Percentiles rank a stretch among this genome's conserved stretches.
Conservation (phyloP, 2,329 filamentous ascomycete genomes). For the Claviceps pazoutovae region DNA sequence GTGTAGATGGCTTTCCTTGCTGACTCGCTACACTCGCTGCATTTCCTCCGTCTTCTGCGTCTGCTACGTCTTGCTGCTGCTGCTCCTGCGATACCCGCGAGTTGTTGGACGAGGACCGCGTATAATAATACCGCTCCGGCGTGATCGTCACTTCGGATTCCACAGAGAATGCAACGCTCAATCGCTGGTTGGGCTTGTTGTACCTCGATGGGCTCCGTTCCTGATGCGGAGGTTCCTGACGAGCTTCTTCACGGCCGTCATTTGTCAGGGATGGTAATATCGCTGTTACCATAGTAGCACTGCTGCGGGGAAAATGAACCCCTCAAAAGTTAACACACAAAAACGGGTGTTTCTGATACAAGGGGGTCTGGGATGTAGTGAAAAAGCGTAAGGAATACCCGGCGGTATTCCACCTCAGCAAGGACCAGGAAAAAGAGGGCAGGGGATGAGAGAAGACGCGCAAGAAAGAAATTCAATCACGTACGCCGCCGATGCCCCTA, state of each 20-base stretch:
- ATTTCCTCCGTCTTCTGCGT: too few species aligned
- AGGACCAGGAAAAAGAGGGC: background rate
- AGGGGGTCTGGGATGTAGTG: too few species aligned
- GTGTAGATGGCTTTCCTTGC: constrained; percentile 36
- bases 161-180: constrained; percentile 51
- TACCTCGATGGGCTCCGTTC: constrained; percentile 9
- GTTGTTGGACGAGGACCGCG: constrained; percentile 21
- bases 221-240: background rate
- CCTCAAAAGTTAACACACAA: background rate
- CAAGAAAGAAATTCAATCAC: constrained; percentile 11
- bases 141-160: constrained; percentile 66
- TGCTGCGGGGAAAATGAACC: constrained; percentile 12
- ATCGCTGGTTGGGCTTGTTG: constrained; percentile 31
- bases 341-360: background rate
- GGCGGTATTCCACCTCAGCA: too few species aligned
- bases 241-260: constrained; percentile 21
- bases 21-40: constrained; percentile 9
- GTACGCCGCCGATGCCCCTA: constrained; percentile 80
- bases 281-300: constrained; percentile 91
- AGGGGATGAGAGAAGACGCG: background rate
- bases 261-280: constrained; percentile 63
- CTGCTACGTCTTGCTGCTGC: constrained; percentile 9
- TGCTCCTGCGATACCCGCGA: constrained; percentile 5
- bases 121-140: constrained; percentile 38
- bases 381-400: too few species aligned